Conservation (phyloP, 441 rosid species). For the Eruca vesicaria region DNA sequence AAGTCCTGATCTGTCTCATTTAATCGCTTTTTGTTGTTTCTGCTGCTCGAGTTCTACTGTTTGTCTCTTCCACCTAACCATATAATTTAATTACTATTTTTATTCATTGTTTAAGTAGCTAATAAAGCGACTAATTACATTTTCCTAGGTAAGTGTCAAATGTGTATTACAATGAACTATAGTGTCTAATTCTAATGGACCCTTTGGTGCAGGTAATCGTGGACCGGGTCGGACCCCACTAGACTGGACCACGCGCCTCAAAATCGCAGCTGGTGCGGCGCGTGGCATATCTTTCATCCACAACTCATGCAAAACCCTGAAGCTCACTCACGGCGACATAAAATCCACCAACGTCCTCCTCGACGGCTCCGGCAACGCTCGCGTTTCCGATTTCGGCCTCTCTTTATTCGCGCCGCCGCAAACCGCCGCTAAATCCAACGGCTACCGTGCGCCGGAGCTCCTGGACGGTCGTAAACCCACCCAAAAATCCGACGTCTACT, state of each 20-base stretch:
- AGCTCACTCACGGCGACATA: constrained; percentile 60
- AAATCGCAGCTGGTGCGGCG: constrained; percentile 61
- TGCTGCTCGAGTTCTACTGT: not conserved
- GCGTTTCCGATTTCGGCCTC: constrained; percentile 57
- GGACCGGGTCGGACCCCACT: constrained; percentile 68
- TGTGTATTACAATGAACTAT: not conserved
- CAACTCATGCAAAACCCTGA: constrained; percentile 50
- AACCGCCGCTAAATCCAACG: constrained; percentile 41
- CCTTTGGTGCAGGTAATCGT: constrained; percentile 49
- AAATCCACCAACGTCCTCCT: constrained; percentile 63
- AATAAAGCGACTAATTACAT: constrained; percentile 5
- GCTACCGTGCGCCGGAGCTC: constrained; percentile 60
- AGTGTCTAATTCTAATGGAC: not conserved
- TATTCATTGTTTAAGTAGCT: not conserved
- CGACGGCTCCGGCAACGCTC: constrained; percentile 47
- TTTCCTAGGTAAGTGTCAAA: constrained; percentile 3
- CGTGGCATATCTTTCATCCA: constrained; percentile 66
- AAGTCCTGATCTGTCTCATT: constrained; percentile 33
- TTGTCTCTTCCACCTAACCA: constrained; percentile 4
- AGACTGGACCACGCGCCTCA: constrained; percentile 68
- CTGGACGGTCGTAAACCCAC: constrained; percentile 41
- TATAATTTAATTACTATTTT: not conserved
- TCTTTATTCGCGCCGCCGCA: constrained; percentile 39
- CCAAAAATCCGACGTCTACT: constrained; percentile 58
- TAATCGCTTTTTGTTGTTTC: constrained; percentile 7